A percentile compares a stretch with the other conserved stretches of the same genome.
Conservation (phyloP, 2,329 filamentous ascomycete genomes). For the Ilyonectria mors-panacis region DNA sequence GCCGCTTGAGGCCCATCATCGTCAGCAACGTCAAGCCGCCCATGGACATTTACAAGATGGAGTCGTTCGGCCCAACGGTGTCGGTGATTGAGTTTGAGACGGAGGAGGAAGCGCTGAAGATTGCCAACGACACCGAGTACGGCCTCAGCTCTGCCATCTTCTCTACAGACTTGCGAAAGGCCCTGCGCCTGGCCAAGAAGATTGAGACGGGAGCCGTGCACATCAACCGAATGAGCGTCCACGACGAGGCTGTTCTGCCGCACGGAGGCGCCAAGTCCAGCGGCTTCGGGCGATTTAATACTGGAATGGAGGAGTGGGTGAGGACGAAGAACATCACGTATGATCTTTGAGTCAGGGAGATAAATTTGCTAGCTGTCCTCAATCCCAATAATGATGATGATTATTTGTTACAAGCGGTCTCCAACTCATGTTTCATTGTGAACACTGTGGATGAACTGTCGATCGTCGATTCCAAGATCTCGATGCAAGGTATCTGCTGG, state of each 20-base stretch:
- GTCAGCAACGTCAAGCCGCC: constrained; percentile 69
- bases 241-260: constrained; percentile 30
- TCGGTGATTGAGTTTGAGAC: constrained; percentile 74
- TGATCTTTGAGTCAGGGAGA: constrained; percentile 5
- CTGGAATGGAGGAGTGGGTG: constrained; percentile 27
- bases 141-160: constrained; percentile 81
- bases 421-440: too few species aligned
- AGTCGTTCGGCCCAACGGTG: constrained; percentile 83
- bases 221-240: constrained; percentile 31
- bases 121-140: constrained; percentile 87
- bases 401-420: neutral
- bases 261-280: constrained; percentile 33
- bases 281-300: constrained; percentile 30
- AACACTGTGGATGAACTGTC: neutral
- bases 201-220: constrained; percentile 75
- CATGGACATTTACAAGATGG: constrained; percentile 83
- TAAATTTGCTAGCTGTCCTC: neutral
- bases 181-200: constrained; percentile 68
- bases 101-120: constrained; percentile 78
- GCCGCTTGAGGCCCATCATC: constrained; percentile 73
- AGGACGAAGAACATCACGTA: constrained; percentile 29
- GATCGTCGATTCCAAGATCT: neutral
- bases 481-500: too few species aligned
- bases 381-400: neutral
- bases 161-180: constrained; percentile 74